A percentile compares a stretch with the other conserved stretches of the same genome.
phyloP scores from a whole-genome alignment of 306 rosid species.

The cucumber (Cucumis sativus) region DNA sequence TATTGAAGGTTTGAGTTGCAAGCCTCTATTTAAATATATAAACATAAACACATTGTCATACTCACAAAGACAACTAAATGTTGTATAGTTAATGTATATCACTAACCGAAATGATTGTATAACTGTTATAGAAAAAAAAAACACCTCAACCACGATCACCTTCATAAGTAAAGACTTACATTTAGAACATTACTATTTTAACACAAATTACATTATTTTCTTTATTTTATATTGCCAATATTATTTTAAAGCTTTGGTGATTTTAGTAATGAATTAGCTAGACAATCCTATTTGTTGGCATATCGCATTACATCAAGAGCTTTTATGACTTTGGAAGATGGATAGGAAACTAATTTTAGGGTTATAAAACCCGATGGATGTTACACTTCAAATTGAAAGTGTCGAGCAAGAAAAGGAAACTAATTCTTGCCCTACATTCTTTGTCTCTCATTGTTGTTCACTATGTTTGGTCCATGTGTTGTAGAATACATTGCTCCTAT shows the following conservation, averaged over 20 bases:
- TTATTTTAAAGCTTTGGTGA: background rate
- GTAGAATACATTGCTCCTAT: no score
- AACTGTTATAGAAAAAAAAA: no score
- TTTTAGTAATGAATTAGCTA: background rate
- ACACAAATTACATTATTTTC: background rate
- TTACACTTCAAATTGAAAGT: background rate
- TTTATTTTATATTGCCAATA: background rate
- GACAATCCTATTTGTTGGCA: background rate
- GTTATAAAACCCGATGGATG: background rate
- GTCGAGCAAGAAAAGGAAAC: no score
- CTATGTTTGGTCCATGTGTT: no score
- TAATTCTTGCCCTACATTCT: no score
- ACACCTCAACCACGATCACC: no score
- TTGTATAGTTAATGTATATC: background rate
- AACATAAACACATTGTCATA: background rate
- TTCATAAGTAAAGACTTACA: no score
- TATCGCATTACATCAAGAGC: background rate
- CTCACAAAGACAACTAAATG: background rate
- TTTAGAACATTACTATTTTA: no score
- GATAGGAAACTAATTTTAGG: background rate
- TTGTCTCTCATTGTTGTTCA: no score
- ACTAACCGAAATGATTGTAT: no score
- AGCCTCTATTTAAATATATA: background rate
- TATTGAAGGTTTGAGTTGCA: background rate
- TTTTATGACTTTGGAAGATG: background rate